Evolutionary conservation across 495 filamentous ascomycete genomes (phyloP), one percentile per base, ranked within the genome.

Genomic region (Monascus purpureus): DNA sequence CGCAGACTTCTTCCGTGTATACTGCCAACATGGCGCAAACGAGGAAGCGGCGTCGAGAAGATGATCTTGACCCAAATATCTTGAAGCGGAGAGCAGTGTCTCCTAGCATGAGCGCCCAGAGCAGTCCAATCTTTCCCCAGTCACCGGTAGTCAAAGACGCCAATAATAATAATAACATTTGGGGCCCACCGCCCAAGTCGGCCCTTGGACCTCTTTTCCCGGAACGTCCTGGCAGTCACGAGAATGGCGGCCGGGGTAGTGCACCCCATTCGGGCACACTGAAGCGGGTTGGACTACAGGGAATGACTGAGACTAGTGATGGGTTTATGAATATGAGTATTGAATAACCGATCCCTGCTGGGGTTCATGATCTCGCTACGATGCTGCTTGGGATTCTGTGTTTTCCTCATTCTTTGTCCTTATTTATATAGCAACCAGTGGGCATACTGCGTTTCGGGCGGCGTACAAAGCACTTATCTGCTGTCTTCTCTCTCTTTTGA

Each of bases 321-420:
- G 82, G 86, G 13, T 65, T 96, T 41, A 95, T 93, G 82, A 85
- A 90, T 46, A 88, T 97, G 85, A 94, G 82, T 49, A 88, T 94
- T 47, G 86, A 94, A 35, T 68, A 46, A 57, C 2, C 16, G 17
- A n/a, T 32, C 4, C 13, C 9, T 14, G n/a, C n/a, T n/a, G n/a
- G n/a, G n/a, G n/a, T n/a, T n/a, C n/a, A n/a, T n/a, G n/a, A n/a
- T n/a, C n/a, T n/a, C n/a, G n/a, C n/a, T n/a, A n/a, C n/a, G n/a
- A n/a, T n/a, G n/a, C n/a, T n/a, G n/a, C n/a, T n/a, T n/a, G n/a
- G n/a, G n/a, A n/a, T n/a, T n/a, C n/a, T n/a, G n/a, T n/a, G n/a
- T n/a, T n/a, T n/a, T n/a, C n/a, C n/a, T n/a, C n/a, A n/a, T n/a
- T n/a, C n/a, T n/a, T n/a, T n/a, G n/a, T n/a, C n/a, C n/a, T n/a